Percentiles rank a stretch among this genome's conserved stretches.
Evolutionary conservation across 306 rosid species (phyloP).

Genomic region (barrel medic (Medicago truncatula)): DNA sequence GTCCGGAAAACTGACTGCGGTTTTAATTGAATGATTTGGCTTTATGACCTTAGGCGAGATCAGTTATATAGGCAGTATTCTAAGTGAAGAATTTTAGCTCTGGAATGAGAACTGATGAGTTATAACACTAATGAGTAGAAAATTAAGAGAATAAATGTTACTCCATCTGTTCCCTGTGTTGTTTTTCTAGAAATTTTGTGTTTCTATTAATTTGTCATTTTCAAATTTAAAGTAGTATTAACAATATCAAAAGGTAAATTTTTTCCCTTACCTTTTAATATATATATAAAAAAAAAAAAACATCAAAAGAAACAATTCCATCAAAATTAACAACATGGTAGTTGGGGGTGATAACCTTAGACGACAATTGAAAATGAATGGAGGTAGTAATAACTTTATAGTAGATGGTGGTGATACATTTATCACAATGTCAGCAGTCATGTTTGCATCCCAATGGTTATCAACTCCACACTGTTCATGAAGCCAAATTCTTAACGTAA

Average conservation of each 20-base stretch:
- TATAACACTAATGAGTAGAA: not conserved
- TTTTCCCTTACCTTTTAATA: too few species aligned
- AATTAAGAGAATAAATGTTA: not conserved
- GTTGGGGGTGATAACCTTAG: not conserved
- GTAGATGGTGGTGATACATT: not conserved
- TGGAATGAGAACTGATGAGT: not conserved
- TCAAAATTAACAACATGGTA: not conserved
- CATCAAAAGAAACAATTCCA: not conserved
- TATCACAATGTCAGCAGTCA: not conserved
- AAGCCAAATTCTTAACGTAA: not conserved
- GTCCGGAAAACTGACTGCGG: not conserved
- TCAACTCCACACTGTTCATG: not conserved
- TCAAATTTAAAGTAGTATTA: not conserved
- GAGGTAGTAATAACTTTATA: not conserved
- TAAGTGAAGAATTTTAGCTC: not conserved
- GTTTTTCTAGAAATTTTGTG: not conserved
- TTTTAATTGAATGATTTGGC: slow-evolving; percentile 14
- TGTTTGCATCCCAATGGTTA: not conserved
- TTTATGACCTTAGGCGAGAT: slow-evolving; percentile 18
- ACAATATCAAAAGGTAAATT: too few species aligned
- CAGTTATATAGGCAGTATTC: not conserved
- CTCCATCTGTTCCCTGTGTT: not conserved
- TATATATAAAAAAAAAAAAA: too few species aligned
- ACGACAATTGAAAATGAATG: not conserved
- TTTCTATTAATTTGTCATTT: not conserved